These are phyloP conservation scores for Globisporangium canariense DNA, from an alignment of 352 stramenopile species.

Conservation along the genomic window DNA sequence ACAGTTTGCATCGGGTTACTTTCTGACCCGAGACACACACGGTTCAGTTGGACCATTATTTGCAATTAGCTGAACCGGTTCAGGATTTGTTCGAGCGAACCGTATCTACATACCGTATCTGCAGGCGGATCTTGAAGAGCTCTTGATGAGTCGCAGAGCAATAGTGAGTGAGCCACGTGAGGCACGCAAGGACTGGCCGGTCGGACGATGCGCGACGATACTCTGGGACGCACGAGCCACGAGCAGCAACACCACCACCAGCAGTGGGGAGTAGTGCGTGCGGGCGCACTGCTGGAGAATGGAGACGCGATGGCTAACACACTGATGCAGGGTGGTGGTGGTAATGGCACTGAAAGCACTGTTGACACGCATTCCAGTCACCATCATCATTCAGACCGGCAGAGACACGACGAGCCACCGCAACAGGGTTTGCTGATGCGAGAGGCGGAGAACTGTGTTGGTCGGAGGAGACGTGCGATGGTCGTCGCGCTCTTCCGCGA, in stretches of 20 bases:
- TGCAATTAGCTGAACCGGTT: neutral
- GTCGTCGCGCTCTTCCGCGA: slow-evolving; percentile 62
- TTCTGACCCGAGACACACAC: neutral
- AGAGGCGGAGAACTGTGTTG: neutral
- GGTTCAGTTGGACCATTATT: neutral
- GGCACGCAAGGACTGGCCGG: too few relatives aligned
- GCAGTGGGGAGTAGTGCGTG: neutral
- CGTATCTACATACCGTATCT: slow-evolving; percentile 1
- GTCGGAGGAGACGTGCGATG: slow-evolving; percentile 14
- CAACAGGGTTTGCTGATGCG: neutral
- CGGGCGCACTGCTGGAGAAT: neutral
- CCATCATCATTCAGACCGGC: neutral
- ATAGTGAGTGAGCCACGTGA: neutral
- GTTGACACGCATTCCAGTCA: neutral
- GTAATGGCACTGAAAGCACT: neutral
- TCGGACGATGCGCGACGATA: neutral
- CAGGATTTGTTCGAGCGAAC: neutral
- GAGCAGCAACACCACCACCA: neutral
- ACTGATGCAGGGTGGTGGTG: neutral
- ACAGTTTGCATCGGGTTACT: neutral
- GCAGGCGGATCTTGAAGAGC: slow-evolving; percentile 8
- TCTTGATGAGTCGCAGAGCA: neutral
- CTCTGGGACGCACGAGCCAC: neutral
- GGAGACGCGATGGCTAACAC: neutral
- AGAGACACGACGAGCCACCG: neutral